Evolutionary conservation across 176 grass and related monocot species (phyloP).

Genomic region (Elymus sibiricus): DNA sequence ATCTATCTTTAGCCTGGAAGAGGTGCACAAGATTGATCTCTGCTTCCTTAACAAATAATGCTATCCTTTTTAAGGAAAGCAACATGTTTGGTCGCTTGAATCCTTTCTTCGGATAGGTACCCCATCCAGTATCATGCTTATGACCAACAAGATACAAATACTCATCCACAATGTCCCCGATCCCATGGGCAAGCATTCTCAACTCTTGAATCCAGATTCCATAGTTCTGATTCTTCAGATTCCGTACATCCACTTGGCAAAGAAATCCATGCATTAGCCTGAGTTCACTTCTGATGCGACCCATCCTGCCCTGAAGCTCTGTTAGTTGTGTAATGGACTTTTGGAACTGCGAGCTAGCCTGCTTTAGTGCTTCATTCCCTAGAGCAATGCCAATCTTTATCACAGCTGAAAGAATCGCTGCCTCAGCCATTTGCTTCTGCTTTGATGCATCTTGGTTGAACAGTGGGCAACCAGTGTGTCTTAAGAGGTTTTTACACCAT

Average conservation of each 20-base stretch:
- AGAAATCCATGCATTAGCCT: slow-evolving; percentile 2
- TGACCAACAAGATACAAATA: background rate
- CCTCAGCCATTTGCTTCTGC: background rate
- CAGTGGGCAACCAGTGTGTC: background rate
- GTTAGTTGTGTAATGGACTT: background rate
- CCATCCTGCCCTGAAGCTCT: background rate
- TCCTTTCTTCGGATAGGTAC: background rate
- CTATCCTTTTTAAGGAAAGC: background rate
- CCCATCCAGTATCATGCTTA: background rate
- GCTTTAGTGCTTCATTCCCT: background rate
- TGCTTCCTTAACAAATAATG: background rate
- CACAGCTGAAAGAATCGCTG: background rate
- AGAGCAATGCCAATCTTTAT: background rate
- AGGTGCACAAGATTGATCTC: background rate
- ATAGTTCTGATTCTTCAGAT: background rate
- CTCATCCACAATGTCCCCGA: background rate
- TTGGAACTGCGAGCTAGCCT: background rate
- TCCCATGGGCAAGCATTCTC: background rate
- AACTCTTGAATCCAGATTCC: background rate
- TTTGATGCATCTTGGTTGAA: background rate
- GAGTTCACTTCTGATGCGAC: background rate
- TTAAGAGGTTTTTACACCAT: background rate
- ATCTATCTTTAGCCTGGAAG: background rate
- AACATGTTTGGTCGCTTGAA: background rate
- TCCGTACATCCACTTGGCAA: background rate